Evolutionary conservation across 345 rosid species (phyloP).

Genomic region (Psidium guajava): DNA sequence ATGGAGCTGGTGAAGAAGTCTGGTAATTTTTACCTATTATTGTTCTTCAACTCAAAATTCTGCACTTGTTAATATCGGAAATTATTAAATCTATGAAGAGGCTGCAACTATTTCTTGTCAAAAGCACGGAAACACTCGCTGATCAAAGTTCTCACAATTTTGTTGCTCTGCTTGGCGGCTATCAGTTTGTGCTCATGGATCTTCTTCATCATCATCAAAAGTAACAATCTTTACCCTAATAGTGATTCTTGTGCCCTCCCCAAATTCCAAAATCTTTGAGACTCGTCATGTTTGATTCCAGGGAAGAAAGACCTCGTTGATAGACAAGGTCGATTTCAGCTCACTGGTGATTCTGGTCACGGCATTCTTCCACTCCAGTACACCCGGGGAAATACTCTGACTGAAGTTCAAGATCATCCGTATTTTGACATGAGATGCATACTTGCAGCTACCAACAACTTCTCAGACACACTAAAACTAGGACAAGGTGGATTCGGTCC

Average conservation of each 20-base stretch:
- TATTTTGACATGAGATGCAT: background rate
- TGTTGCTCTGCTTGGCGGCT: background rate
- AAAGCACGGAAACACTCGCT: background rate
- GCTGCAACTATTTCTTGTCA: background rate
- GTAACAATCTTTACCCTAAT: background rate
- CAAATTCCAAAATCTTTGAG: background rate
- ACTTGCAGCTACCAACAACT: background rate
- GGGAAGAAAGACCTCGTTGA: background rate
- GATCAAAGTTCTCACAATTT: background rate
- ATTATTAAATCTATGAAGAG: background rate
- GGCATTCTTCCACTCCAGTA: background rate
- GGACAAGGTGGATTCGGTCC: conserved; percentile 26
- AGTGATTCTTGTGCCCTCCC: background rate
- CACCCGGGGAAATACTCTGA: background rate
- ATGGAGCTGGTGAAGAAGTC: background rate
- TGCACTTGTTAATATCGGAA: background rate
- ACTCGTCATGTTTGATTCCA: background rate
- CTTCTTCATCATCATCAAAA: background rate
- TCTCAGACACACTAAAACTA: conserved; percentile 15
- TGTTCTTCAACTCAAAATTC: background rate
- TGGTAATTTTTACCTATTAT: background rate
- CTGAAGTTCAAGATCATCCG: background rate
- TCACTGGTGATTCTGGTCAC: background rate
- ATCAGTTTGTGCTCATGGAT: background rate
- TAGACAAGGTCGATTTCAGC: background rate